Evolutionary conservation across 169 alveolate genomes (phyloP).

Genomic region (Plasmodium sp.): DNA sequence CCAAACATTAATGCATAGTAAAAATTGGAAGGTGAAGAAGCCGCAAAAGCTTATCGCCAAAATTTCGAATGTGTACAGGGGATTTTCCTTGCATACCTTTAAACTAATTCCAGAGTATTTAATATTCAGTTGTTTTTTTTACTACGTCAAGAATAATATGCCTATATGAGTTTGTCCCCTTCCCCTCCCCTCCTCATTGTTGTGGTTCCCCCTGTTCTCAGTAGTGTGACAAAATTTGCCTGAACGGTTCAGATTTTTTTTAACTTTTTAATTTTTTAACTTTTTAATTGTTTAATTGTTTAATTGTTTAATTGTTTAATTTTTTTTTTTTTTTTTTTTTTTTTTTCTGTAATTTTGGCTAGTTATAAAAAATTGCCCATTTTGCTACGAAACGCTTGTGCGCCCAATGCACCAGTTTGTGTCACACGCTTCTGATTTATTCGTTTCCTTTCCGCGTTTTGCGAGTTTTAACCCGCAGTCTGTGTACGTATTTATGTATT

Average conservation of each 20-base stretch:
- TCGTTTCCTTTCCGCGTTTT: neutral
- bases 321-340: neutral
- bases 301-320: no score
- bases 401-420: neutral
- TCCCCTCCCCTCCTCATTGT: neutral
- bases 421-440: neutral
- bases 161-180: conserved; percentile 14
- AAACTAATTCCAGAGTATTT: conserved; percentile 70
- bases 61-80: conserved; percentile 38
- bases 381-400: neutral
- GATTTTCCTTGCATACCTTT: conserved; percentile 52
- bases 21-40: neutral
- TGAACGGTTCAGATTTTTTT: neutral
- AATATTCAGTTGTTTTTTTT: conserved; percentile 69
- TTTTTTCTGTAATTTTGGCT: neutral
- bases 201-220: neutral
- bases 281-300: no score
- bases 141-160: conserved; percentile 56
- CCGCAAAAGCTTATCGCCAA: conserved; percentile 19
- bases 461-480: neutral
- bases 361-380: neutral
- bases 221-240: neutral
- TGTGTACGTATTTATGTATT: neutral
- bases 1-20: neutral
- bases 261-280: neutral